Base-by-base conservation (phyloP, 495 filamentous ascomycete genomes). In the Trypethelium eluteriae region DNA sequence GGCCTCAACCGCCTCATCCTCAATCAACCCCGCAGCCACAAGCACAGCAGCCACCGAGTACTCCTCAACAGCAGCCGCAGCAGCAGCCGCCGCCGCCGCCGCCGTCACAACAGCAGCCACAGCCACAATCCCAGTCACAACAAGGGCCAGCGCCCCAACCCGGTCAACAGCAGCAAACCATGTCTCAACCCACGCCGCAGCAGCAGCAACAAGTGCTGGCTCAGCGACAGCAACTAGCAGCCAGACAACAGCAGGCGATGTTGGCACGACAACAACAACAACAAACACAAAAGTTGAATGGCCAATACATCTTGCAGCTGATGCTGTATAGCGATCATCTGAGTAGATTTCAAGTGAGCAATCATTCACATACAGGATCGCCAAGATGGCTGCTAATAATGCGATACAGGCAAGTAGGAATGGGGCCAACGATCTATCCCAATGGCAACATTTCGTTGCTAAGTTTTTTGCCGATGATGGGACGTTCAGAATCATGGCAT, bases 401-500 rank as follows among this genome's bases (percentile, higher is more conserved):
- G 11, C 32, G 18, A 7, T 7, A 3, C 38, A 41, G 38, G 62
- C 38, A 32, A 41, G 41, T 41, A n/a, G 41, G n/a, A 46, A 38
- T 7, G 41, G 38, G 41, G 63, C 81, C 46, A 85, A 86, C 39
- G 87, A 89, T 71, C 72, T 92, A 2, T 44, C 72, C 2, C 88
- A 88, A 65, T 96, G 92, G 92, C 81, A 88, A 65, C 66, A 70
- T 11, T 92, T 95, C 70, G 89, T 93, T 14, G 83, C 86, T 35
- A 81, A 78, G 47, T 93, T 90, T 78, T 96, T 93, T 76, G 86
- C 90, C 0, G 81, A 81, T 0, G 82, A 81, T 6, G 89, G 89
- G 39, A 83, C 87, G 32, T 84, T 91, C 70, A 85, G 87, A 64
- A 82, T 38, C 63, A 64, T 36, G 39, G 89, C 67, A 80, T 83